Conservation (phyloP, 345 rosid species). For the Aurinia saxatilis region DNA sequence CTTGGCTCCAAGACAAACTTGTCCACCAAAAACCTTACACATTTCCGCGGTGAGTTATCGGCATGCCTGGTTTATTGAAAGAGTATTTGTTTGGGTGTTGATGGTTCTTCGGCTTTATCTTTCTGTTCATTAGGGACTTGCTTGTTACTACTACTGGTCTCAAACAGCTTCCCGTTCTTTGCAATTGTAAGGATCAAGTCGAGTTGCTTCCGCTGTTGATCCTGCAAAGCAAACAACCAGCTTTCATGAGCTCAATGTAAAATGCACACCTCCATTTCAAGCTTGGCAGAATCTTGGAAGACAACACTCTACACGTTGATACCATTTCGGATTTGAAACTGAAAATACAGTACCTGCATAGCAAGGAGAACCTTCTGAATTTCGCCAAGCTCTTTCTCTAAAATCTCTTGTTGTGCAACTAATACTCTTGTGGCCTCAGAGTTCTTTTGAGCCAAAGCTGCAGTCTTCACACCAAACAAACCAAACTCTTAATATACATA, state of each 20-base stretch:
- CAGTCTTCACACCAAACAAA: constrained; percentile 46
- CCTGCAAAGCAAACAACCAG: constrained; percentile 41
- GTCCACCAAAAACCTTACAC: background rate
- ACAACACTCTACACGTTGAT: background rate
- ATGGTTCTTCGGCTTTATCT: constrained; percentile 19
- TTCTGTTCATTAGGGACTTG: constrained; percentile 30
- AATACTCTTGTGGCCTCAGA: constrained; percentile 84
- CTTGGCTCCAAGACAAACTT: constrained; percentile 4
- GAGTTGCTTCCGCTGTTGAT: constrained; percentile 85
- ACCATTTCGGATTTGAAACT: background rate
- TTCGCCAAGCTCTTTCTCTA: constrained; percentile 91
- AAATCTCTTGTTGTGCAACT: constrained; percentile 69
- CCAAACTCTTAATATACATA: constrained; percentile 2
- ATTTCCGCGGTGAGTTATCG: constrained; percentile 6
- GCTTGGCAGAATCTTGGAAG: background rate
- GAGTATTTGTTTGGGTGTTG: constrained; percentile 20
- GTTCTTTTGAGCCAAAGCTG: constrained; percentile 92
- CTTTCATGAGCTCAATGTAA: constrained; percentile 9
- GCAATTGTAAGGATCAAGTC: constrained; percentile 75
- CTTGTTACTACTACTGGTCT: constrained; percentile 28
- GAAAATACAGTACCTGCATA: constrained; percentile 64
- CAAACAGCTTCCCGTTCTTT: constrained; percentile 53
- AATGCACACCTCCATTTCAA: background rate
- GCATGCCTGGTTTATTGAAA: constrained; percentile 12
- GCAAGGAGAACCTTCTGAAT: constrained; percentile 87